phyloP scores from a whole-genome alignment of 306 rosid species.

The Parietaria judaica region DNA sequence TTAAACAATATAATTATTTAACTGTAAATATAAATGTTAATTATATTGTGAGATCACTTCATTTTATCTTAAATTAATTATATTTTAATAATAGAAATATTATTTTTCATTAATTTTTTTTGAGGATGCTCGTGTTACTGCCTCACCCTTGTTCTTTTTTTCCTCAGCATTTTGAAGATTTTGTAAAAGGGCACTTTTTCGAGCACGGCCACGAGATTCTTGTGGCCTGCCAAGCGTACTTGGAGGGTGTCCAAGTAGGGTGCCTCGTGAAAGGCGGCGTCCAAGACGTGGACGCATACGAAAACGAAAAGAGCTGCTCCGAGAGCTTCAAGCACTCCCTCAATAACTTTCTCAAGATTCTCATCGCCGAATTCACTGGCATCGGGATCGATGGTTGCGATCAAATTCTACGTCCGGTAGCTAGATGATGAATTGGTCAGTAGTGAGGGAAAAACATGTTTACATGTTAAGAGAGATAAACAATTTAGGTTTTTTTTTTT shows the following conservation, averaged over 20 bases:
- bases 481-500: too few species aligned
- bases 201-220: conserved; percentile 55
- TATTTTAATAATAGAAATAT: not conserved
- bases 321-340: conserved; percentile 36
- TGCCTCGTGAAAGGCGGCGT: conserved; percentile 72
- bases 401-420: conserved; percentile 30
- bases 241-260: conserved; percentile 86
- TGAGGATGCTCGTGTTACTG: too few species aligned
- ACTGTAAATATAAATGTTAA: too few species aligned
- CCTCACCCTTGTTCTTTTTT: conserved; percentile 9
- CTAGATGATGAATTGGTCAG: conserved; percentile 3
- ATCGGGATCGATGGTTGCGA: conserved; percentile 60
- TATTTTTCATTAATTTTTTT: too few species aligned
- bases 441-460: conserved; percentile 14
- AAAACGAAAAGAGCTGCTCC: conserved; percentile 71
- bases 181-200: conserved; percentile 63
- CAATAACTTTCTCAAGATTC: conserved; percentile 23
- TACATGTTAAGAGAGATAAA: not conserved
- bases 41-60: too few species aligned
- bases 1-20: too few species aligned
- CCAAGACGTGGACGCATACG: conserved; percentile 51
- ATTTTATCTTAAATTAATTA: too few species aligned
- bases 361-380: conserved; percentile 34
- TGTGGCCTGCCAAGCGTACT: conserved; percentile 69
- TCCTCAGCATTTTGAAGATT: conserved; percentile 71